Percentiles rank a stretch among this genome's conserved stretches.
Conservation (phyloP, 345 rosid genomes). For the Syzygium aromaticum region DNA sequence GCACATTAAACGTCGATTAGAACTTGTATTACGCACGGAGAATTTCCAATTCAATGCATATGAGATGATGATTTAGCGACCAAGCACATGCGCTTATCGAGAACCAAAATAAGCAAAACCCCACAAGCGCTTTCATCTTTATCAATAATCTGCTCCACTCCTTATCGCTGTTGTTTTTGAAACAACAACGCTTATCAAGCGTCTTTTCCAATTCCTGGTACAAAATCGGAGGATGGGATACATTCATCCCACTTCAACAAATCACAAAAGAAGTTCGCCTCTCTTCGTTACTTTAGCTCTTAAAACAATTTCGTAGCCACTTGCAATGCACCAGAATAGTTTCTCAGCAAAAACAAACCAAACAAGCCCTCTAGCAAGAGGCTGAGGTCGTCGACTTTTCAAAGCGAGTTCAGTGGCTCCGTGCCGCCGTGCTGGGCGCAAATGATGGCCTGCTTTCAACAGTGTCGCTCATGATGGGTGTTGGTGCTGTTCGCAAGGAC, state of each 20-base stretch:
- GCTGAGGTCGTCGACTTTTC: constrained; percentile 26
- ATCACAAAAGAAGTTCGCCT: background rate
- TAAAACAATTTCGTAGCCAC: constrained; percentile 51
- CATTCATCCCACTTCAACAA: background rate
- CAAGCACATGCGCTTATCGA: background rate
- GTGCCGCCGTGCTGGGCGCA: constrained; percentile 77
- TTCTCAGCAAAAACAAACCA: background rate
- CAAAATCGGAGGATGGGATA: background rate
- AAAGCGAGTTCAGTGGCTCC: constrained; percentile 68
- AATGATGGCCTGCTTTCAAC: constrained; percentile 72
- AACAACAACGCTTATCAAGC: background rate
- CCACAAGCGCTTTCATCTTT: background rate
- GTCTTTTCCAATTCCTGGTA: background rate
- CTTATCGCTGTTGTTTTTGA: background rate
- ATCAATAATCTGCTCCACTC: background rate
- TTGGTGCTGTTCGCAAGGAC: constrained; percentile 57
- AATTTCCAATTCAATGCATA: background rate
- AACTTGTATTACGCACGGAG: background rate
- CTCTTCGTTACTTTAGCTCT: constrained; percentile 33
- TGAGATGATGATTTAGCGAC: background rate
- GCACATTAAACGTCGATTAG: background rate
- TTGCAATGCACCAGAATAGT: constrained; percentile 11
- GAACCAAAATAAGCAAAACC: background rate
- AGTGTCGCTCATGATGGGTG: constrained; percentile 73
- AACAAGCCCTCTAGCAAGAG: background rate